These are phyloP conservation scores for Wickerhamiella dianesei DNA, from an alignment of 805 yeast genomes.

Conservation along the genomic window DNA sequence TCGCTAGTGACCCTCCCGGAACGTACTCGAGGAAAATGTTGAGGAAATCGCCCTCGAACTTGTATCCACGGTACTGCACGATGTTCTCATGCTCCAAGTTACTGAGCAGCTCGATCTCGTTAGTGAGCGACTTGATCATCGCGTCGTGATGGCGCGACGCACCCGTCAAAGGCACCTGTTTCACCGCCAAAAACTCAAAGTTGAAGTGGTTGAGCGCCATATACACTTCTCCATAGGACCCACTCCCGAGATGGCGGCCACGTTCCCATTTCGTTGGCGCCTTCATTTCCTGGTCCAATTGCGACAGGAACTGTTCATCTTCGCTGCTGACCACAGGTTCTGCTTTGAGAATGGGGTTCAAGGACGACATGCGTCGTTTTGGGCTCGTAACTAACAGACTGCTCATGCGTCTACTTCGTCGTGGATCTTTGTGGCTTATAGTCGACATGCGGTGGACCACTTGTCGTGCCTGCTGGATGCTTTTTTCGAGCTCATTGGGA, in stretches of 20 bases:
- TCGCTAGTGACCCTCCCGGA: conserved; percentile 59
- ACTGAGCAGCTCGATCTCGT: conserved; percentile 45
- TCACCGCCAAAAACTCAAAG: conserved; percentile 95
- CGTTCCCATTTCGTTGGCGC: conserved; percentile 81
- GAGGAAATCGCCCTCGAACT: conserved; percentile 52
- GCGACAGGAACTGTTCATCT: conserved; percentile 25
- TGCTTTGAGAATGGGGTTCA: neutral
- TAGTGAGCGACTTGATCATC: conserved; percentile 19
- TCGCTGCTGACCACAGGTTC: neutral
- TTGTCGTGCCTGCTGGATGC: conserved; percentile 72
- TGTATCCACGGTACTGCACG: conserved; percentile 82
- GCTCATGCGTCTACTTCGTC: conserved; percentile 15
- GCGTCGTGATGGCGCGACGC: conserved; percentile 22
- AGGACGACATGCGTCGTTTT: conserved; percentile 3
- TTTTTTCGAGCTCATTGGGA: conserved; percentile 55
- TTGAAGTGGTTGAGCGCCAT: conserved; percentile 83
- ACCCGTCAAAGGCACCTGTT: conserved; percentile 65
- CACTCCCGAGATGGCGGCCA: conserved; percentile 88
- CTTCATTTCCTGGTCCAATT: conserved; percentile 27
- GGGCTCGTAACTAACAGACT: conserved; percentile 11
- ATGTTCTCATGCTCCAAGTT: conserved; percentile 82
- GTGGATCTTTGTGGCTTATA: conserved; percentile 18
- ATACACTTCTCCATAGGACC: conserved; percentile 88
- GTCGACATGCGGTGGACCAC: conserved; percentile 51
- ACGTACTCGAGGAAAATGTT: conserved; percentile 75